Conservation (phyloP, 192 early-diverging fungal genomes). For the Backusella westeae region DNA sequence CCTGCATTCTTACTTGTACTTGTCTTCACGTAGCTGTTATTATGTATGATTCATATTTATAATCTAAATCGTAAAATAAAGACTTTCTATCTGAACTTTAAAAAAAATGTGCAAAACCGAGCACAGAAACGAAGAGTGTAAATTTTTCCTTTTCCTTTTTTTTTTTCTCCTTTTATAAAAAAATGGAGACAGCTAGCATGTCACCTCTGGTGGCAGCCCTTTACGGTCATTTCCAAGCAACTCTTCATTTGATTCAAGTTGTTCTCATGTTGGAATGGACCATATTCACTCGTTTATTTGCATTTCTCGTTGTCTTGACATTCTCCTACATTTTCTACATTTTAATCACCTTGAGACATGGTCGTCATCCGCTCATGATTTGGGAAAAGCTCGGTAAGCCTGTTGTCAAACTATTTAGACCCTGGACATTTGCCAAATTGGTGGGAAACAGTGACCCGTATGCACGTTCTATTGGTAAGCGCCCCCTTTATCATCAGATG, state of each 20-base stretch:
- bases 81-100: background rate
- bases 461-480: slow-evolving; percentile 42
- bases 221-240: slow-evolving; percentile 26
- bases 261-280: slow-evolving; percentile 35
- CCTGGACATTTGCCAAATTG: slow-evolving; percentile 46
- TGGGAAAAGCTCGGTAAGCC: slow-evolving; percentile 52
- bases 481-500: background rate
- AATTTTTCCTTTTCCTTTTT: background rate
- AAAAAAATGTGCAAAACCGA: background rate
- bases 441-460: slow-evolving; percentile 48
- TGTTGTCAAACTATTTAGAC: slow-evolving; percentile 44
- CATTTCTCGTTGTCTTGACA: slow-evolving; percentile 23
- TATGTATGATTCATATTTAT: no score
- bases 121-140: background rate
- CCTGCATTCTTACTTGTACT: no score
- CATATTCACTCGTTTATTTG: slow-evolving; percentile 29
- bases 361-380: slow-evolving; percentile 38
- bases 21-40: no score
- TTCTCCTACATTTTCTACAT: slow-evolving; percentile 28
- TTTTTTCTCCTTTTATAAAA: background rate
- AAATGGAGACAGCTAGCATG: background rate
- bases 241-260: slow-evolving; percentile 22
- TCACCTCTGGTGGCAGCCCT: slow-evolving; percentile 13
- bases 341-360: slow-evolving; percentile 20
- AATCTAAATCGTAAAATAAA: no score